Evolutionary conservation across 2,329 filamentous ascomycete genomes (phyloP).

Genomic region (Aotearoamyces nothofagi): DNA sequence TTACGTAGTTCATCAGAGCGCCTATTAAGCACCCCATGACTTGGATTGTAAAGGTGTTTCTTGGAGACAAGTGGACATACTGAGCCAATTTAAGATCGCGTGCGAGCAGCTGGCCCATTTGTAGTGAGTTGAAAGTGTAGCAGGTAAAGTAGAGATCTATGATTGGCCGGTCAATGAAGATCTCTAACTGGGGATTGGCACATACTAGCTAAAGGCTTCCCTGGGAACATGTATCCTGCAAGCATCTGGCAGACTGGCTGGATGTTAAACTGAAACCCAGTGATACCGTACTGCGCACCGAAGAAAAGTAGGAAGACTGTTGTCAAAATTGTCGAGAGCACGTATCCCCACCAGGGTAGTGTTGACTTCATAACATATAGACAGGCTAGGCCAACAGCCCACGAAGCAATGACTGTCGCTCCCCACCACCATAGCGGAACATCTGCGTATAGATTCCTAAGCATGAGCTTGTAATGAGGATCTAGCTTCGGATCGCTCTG

Average conservation of each 20-base stretch:
- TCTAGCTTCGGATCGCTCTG: conserved; percentile 15
- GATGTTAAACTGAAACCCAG: conserved; percentile 29
- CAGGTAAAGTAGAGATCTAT: conserved; percentile 51
- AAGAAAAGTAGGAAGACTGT: conserved; percentile 11
- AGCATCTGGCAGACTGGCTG: conserved; percentile 32
- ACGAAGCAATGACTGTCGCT: conserved; percentile 26
- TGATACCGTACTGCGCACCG: conserved; percentile 26
- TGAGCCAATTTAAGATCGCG: conserved; percentile 32
- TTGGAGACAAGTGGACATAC: conserved; percentile 40
- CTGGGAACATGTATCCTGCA: conserved; percentile 29
- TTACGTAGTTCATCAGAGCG: conserved; percentile 36
- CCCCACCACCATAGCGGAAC: conserved; percentile 28
- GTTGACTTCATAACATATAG: conserved; percentile 17
- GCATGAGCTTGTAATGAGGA: conserved; percentile 27
- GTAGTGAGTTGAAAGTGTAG: conserved; percentile 37
- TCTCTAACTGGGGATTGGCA: conserved; percentile 29
- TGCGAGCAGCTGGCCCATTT: conserved; percentile 27
- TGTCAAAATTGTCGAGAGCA: conserved; percentile 13
- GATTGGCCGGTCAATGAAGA: conserved; percentile 18
- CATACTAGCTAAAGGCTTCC: conserved; percentile 59
- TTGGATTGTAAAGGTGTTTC: conserved; percentile 49
- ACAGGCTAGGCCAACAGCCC: conserved; percentile 21
- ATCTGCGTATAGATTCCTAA: conserved; percentile 19
- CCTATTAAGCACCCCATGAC: conserved; percentile 26
- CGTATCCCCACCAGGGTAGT: conserved; percentile 19